Evolutionary conservation across 805 yeast species (phyloP).

Genomic region (Kluyveromyces nonfermentans): DNA sequence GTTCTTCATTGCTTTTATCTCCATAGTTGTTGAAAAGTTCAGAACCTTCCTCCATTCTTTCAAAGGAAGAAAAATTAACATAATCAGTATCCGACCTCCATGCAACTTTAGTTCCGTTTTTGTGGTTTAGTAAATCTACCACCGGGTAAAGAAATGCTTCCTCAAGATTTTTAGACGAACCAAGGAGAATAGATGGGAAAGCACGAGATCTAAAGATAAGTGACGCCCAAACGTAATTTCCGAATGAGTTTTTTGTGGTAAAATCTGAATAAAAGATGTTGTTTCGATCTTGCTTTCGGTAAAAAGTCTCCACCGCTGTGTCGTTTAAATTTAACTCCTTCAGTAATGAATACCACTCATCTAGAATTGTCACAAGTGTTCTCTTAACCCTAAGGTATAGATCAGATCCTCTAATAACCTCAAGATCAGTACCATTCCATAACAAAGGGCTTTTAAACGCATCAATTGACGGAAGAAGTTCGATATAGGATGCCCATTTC

Average conservation of each 20-base stretch:
- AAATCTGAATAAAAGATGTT: slow-evolving; percentile 13
- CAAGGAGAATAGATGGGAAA: slow-evolving; percentile 64
- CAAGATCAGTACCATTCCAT: slow-evolving; percentile 48
- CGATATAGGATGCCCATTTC: slow-evolving; percentile 35
- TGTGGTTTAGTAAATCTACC: slow-evolving; percentile 72
- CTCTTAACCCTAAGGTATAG: slow-evolving; percentile 45
- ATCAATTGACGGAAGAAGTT: slow-evolving; percentile 36
- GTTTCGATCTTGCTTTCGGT: slow-evolving; percentile 7
- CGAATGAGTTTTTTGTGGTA: slow-evolving; percentile 35
- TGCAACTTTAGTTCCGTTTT: slow-evolving; percentile 46
- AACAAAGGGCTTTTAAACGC: slow-evolving; percentile 53
- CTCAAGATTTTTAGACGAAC: slow-evolving; percentile 29
- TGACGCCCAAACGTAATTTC: slow-evolving; percentile 68
- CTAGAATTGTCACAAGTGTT: slow-evolving; percentile 37
- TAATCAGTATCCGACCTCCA: slow-evolving; percentile 39
- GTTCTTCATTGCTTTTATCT: slow-evolving; percentile 75
- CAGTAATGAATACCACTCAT: slow-evolving; percentile 46
- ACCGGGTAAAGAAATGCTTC: slow-evolving; percentile 70
- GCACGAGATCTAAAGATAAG: slow-evolving; percentile 67
- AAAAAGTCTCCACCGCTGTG: slow-evolving; percentile 9
- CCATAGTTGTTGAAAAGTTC: slow-evolving; percentile 81
- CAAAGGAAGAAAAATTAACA: slow-evolving; percentile 37
- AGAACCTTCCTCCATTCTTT: slow-evolving; percentile 25
- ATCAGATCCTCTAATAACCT: slow-evolving; percentile 57
- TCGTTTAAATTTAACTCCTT: slow-evolving; percentile 12